phyloP scores from a whole-genome alignment of 805 yeast genomes.

The Lachancea meyersii region DNA sequence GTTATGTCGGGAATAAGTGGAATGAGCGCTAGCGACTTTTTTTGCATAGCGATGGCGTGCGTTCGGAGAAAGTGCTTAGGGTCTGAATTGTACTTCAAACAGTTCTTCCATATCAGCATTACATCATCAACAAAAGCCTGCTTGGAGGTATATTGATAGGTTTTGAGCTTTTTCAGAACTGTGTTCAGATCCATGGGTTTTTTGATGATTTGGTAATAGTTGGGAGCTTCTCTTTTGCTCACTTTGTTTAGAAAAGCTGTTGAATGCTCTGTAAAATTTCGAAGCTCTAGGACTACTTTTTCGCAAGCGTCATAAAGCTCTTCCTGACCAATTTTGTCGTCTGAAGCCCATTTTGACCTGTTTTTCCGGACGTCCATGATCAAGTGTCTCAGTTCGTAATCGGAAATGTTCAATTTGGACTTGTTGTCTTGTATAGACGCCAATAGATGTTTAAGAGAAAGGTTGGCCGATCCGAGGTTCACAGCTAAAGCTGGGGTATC shows the following conservation, averaged over 20 bases:
- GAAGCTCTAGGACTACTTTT: slow-evolving; percentile 80
- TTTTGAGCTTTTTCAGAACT: slow-evolving; percentile 81
- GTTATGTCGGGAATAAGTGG: slow-evolving; percentile 88
- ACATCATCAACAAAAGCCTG: slow-evolving; percentile 90
- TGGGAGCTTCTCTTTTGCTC: slow-evolving; percentile 97
- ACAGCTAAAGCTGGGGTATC: slow-evolving; percentile 30
- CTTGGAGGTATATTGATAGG: slow-evolving; percentile 75
- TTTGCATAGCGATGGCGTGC: slow-evolving; percentile 95
- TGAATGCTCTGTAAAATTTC: slow-evolving; percentile 93
- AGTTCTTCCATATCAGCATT: slow-evolving; percentile 92
- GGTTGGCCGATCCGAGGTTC: slow-evolving; percentile 64
- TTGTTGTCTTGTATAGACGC: slow-evolving; percentile 73
- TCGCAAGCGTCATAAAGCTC: slow-evolving; percentile 97
- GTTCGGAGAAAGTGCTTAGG: slow-evolving; percentile 86
- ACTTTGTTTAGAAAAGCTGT: slow-evolving; percentile 93
- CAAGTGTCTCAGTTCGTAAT: slow-evolving; percentile 73
- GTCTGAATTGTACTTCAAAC: slow-evolving; percentile 87
- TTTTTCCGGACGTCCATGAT: slow-evolving; percentile 91
- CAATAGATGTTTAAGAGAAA: slow-evolving; percentile 73
- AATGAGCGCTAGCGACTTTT: slow-evolving; percentile 65
- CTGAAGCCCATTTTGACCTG: slow-evolving; percentile 96
- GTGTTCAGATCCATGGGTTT: slow-evolving; percentile 96
- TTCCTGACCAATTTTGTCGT: slow-evolving; percentile 93
- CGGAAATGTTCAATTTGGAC: slow-evolving; percentile 68
- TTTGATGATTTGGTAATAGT: slow-evolving; percentile 82